phyloP scores from a whole-genome alignment of 371 early-diverging fungal genomes.

The Paramicrosporidium saccamoebae region DNA sequence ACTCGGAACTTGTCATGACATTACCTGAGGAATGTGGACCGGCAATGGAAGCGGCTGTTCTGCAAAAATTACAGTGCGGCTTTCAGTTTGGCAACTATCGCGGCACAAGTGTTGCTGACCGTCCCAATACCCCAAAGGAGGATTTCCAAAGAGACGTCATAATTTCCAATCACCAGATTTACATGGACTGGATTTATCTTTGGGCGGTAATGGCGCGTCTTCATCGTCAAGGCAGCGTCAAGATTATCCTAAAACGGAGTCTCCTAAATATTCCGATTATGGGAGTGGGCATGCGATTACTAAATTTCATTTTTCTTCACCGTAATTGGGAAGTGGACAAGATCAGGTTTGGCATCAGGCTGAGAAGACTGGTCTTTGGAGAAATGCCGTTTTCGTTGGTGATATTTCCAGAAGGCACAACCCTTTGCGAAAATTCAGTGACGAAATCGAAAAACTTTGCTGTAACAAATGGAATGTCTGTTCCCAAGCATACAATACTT shows the following conservation, averaged over 20 bases:
- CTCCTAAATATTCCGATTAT: constrained; percentile 39
- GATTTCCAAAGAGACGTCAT: constrained; percentile 4
- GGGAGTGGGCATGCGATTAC: constrained; percentile 59
- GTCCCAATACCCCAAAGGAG: too few species aligned
- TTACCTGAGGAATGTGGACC: too few species aligned
- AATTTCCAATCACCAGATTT: constrained; percentile 54
- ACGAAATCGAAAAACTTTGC: constrained; percentile 7
- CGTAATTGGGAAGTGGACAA: constrained; percentile 40
- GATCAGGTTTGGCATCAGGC: too few species aligned
- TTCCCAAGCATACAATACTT: constrained; percentile 1
- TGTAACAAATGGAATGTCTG: constrained; percentile 4
- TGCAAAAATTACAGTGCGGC: too few species aligned
- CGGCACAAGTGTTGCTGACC: too few species aligned
- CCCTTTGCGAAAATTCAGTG: constrained; percentile 8
- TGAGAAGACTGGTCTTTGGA: constrained; percentile 13
- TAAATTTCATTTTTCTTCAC: constrained; percentile 50
- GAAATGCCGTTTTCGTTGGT: constrained; percentile 11
- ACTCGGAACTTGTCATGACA: too few species aligned
- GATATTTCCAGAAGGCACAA: constrained; percentile 70
- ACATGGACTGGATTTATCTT: constrained; percentile 63
- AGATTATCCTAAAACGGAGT: constrained; percentile 43
- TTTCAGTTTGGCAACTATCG: too few species aligned
- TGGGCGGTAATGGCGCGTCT: constrained; percentile 28
- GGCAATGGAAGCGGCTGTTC: too few species aligned
- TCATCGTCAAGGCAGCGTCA: constrained; percentile 28